Percentiles rank a stretch among this genome's conserved stretches.
Evolutionary conservation across 805 yeast genomes (phyloP).

Genomic region (Huiozyma naganishii): DNA sequence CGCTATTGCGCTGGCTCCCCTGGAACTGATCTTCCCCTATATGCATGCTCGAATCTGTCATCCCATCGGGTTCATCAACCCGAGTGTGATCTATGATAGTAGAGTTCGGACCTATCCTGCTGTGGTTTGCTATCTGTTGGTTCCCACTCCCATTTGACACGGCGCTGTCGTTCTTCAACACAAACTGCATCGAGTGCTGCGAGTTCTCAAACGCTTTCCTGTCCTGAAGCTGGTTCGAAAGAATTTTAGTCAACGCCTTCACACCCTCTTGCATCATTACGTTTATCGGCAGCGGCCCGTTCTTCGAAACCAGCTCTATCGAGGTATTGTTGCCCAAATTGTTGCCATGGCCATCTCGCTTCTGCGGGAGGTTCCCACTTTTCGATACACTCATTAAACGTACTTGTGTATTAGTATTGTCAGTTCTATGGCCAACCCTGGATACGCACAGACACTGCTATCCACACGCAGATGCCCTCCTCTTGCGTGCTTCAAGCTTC

Average conservation of each 20-base stretch:
- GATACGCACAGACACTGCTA: not conserved
- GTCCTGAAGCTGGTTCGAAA: slow-evolving; percentile 22
- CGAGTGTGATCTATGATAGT: not conserved
- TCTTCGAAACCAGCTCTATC: slow-evolving; percentile 17
- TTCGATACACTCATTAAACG: no score
- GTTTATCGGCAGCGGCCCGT: slow-evolving; percentile 23
- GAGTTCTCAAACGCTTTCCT: slow-evolving; percentile 10
- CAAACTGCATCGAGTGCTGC: slow-evolving; percentile 18
- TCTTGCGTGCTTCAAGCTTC: not conserved
- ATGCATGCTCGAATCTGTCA: not conserved
- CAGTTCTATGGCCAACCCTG: no score
- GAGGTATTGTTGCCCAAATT: slow-evolving; percentile 6
- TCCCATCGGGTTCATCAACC: not conserved
- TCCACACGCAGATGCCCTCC: not conserved
- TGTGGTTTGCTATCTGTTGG: not conserved
- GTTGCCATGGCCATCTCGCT: not conserved
- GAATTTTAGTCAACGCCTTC: slow-evolving; percentile 22
- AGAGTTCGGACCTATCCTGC: not conserved
- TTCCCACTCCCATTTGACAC: not conserved
- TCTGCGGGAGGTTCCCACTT: no score
- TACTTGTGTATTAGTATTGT: no score
- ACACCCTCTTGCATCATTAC: slow-evolving; percentile 29
- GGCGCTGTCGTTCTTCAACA: slow-evolving; percentile 10
- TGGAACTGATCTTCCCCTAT: not conserved
- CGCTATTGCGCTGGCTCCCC: not conserved